Base-by-base conservation (phyloP, 2,329 filamentous ascomycete genomes). In the Colletotrichum noveboracense region DNA sequence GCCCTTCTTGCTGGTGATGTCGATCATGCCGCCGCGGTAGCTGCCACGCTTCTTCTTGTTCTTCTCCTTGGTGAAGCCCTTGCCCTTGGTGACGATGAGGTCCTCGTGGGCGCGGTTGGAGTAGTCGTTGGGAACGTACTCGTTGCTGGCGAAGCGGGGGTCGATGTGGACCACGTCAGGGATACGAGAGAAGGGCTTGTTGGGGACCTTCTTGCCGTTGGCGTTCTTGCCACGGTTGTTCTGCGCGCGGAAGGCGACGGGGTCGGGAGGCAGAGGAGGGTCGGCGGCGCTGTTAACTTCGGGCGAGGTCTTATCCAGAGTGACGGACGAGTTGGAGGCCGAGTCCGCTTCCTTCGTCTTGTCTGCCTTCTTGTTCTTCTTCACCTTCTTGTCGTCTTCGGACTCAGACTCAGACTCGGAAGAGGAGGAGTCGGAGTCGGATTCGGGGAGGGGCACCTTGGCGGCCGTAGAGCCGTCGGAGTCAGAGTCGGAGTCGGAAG, bases 21-120 rank as follows among this genome's bases (percentile, higher is more conserved):
- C 96, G 81, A 99, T 98, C 68, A 90, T 86, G 8, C 97, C 97
- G 60, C 97, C 97, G 64, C 94, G 93, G 89, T 98, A 99, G 79
- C 94, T 95, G 66, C 97, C 97, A 80, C 93, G 90, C 90, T 96
- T 96, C 91, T 96, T 97, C 90, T 99, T 99, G 87, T 99, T 99
- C 93, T 99, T 99, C 89, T 98, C 97, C 89, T 99, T 99, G 76
- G 96, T 98, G 87, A 99, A 99, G 6, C 95, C 96, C 88, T 98
- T 98, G 81, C 97, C 97, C 84, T 94, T 95, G 36, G 96, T 98
- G 52, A 98, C 91, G 65, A 96, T 95, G 77, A 99, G 87, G 83
- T 98, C 96, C 79, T 95, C 91, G 82, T 96, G 95, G 10, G 97
- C 97, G 79, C 93, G 93, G 80, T 97, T 94, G 28, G 96, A 96